A percentile compares a stretch with the other conserved stretches of the same genome.
These are phyloP conservation scores for Penicillium vulpinum DNA, from an alignment of 2,329 filamentous ascomycete species.

Conservation along the genomic window DNA sequence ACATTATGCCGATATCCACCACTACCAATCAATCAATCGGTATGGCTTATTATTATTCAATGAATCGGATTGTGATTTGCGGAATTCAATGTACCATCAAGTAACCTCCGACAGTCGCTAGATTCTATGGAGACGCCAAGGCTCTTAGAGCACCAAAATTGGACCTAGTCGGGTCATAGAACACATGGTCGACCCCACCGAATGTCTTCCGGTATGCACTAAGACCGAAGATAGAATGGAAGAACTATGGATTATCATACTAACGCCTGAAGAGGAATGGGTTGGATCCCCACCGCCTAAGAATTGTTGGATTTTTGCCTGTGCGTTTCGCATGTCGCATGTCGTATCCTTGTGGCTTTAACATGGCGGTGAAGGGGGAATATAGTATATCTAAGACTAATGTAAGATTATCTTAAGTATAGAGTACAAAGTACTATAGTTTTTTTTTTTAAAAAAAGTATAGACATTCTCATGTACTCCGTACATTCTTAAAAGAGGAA, in stretches of 20 bases:
- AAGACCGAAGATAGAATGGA: slow-evolving; percentile 24
- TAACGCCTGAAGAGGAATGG: slow-evolving; percentile 13
- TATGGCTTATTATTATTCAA: slow-evolving; percentile 17
- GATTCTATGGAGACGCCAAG: slow-evolving; percentile 1
- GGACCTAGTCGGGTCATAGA: slow-evolving; percentile 18
- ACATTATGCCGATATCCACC: not conserved
- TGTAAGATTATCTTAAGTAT: not conserved
- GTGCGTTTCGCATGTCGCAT: slow-evolving; percentile 9
- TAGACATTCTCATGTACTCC: not conserved
- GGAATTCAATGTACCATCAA: not conserved
- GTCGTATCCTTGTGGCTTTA: not conserved
- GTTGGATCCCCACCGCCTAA: slow-evolving; percentile 8
- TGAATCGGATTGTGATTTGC: slow-evolving; percentile 13
- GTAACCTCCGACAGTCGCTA: too few relatives aligned
- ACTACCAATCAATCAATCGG: slow-evolving; percentile 17
- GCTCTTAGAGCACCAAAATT: slow-evolving; percentile 1
- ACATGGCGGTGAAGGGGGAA: not conserved
- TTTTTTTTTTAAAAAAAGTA: not conserved
- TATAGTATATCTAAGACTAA: not conserved
- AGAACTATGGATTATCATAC: slow-evolving; percentile 12
- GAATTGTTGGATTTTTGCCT: slow-evolving; percentile 3
- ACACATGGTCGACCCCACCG: slow-evolving; percentile 24
- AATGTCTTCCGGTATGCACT: slow-evolving; percentile 22
- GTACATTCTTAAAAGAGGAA: not conserved
- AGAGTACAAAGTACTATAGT: not conserved